Base-by-base conservation (phyloP, 2,329 filamentous ascomycete genomes). In the Hymenoscyphus linearis region DNA sequence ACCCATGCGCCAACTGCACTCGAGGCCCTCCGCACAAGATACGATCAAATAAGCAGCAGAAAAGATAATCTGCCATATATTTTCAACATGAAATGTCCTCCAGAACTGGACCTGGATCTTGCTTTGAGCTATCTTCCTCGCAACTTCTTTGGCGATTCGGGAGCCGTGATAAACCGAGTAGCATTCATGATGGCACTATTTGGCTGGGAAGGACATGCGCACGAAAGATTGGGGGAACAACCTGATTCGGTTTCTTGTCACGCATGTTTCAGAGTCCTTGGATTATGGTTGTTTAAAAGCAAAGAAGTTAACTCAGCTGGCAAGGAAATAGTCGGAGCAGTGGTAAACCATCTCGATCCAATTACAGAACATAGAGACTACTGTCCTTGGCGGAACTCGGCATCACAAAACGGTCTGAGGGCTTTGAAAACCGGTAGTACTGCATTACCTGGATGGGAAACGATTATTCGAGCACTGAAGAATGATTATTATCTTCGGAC, bases 271-370 rank as follows among this genome's bases (percentile, higher is more conserved):
- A 86, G 95, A 62, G 86, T 93, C 1, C 80, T 98, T 0, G 95
- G 95, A 0, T 80, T 99, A 2, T 99, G 95, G 95, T 88, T 99
- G 79, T 98, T 96, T 74, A 89, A 86, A 70, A 87, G 86, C 73
- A 92, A 87, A 74, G 83, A 85, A 68, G 82, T 88, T 34, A 81
- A 84, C 61, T 74, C 76, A 16, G 80, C 80, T 0, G 75, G 80
- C 37, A 70, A 77, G 37, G 76, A 86, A 10, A 74, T 87, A 12
- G 79, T 82, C 4, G 65, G 64, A 12, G 82, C 86, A 2, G 82
- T 83, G 1, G 87, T 89, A 80, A 82, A 84, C 66, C 79, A 83
- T 60, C 79, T 95, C 1, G 86, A 93, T 69, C 85, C 86, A 4
- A 75, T 87, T 1, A 80, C 81, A 4, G 88, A 93, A 72, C 90